Evolutionary conservation across 116 monocot species (phyloP).

Genomic region (Thalassia testudinum): DNA sequence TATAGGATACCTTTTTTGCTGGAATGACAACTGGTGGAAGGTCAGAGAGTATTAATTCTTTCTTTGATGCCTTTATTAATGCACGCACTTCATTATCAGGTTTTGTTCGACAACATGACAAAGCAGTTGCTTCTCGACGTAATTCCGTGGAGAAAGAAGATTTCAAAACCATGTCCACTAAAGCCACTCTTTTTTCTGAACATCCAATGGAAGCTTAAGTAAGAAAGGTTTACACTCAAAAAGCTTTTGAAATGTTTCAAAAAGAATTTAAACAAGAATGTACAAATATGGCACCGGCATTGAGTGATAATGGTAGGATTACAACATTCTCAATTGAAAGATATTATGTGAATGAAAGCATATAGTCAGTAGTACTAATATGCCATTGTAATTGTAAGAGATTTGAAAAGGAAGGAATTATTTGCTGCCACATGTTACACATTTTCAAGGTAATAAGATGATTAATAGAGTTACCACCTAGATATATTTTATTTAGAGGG

Average conservation of each 20-base stretch:
- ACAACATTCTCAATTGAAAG: background rate
- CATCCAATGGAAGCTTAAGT: background rate
- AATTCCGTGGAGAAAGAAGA: no score
- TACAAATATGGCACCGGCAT: background rate
- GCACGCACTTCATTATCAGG: background rate
- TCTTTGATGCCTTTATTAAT: constrained; percentile 1
- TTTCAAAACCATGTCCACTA: background rate
- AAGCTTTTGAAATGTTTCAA: background rate
- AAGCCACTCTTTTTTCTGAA: background rate
- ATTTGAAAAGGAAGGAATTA: background rate
- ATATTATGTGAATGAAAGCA: background rate
- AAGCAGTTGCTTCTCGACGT: no score
- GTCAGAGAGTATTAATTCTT: no score
- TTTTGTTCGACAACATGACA: constrained; percentile 4
- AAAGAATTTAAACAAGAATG: background rate
- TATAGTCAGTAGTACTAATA: background rate
- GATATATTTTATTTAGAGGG: background rate
- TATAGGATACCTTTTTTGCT: constrained; percentile 3
- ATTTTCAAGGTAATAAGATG: background rate
- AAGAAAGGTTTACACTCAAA: background rate
- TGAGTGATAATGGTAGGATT: background rate
- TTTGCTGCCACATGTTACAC: background rate
- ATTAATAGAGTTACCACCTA: background rate
- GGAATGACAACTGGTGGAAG: constrained; percentile 4
- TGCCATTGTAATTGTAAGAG: background rate